Evolutionary conservation across 352 stramenopile genomes (phyloP), one percentile per base, ranked within the genome.

Genomic region (Phytophthora constricta): DNA sequence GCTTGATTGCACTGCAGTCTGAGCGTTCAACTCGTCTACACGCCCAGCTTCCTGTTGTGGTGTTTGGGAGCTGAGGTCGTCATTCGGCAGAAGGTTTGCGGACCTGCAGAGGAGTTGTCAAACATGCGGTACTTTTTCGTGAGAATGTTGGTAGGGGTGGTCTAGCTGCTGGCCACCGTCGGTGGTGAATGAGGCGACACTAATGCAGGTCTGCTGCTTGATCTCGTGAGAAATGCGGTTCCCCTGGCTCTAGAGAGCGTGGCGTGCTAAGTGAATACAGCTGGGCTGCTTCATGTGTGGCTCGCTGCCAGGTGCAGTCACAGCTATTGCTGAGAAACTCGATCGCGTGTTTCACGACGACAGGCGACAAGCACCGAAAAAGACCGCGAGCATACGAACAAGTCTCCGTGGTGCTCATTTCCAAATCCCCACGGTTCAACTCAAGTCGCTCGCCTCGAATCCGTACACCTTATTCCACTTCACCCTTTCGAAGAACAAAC

Each of bases 211-310:
- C 60, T 49, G n/a, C 25, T 46, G 26, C 22, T 37, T 45, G 49
- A n/a, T n/a, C n/a, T 0, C 33, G 39, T 73, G 17, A 65, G 64
- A 65, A 70, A 70, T 58, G 42, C 23, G n/a, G n/a, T 52, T 58
- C 48, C 50, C 42, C n/a, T 65, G 62, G 62, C 22, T 50, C 5
- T 16, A n/a, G 25, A 49, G 34, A 45, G 22, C 22, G 34, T 23
- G 13, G 4, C 4, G 33, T 50, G 49, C 42, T 66, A 16, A 17
- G 43, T 17, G 39, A 39, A 42, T 27, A 49, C 65, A 65, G 52
- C 45, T 33, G 53, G 25, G n/a, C 5, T 20, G 19, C 56, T n/a
- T 31, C 58, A 62, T 31, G 47, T 41, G n/a, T 43, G 13, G 39
- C 43, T 62, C 42, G 28, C 17, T 27, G 25, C 46, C 57, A 57